Conservation (phyloP, 495 filamentous ascomycete genomes). For the Annulohypoxylon nitens region DNA sequence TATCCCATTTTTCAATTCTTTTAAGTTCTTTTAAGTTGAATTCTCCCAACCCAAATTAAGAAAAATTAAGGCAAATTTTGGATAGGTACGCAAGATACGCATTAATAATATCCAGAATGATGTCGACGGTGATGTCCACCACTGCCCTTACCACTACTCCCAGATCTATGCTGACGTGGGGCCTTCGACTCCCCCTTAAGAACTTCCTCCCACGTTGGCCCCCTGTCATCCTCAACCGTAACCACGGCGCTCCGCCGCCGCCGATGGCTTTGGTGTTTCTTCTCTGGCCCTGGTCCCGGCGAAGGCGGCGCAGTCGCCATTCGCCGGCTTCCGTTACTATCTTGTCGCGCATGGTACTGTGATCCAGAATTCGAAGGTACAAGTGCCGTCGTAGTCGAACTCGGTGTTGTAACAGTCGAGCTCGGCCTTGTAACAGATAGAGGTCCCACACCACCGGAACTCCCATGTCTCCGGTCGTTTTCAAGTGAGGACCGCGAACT, state of each 20-base stretch:
- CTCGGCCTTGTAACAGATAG: background rate
- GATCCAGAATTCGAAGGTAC: background rate
- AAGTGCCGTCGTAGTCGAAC: background rate
- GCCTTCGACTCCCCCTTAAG: slow-evolving; percentile 26
- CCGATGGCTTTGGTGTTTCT: slow-evolving; percentile 11
- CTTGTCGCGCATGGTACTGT: background rate
- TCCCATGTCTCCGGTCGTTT: background rate
- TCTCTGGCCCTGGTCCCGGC: slow-evolving; percentile 8
- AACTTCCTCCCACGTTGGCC: slow-evolving; percentile 49
- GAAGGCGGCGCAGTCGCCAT: background rate
- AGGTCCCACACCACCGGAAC: background rate
- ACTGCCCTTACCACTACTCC: slow-evolving; percentile 15
- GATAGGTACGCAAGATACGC: background rate
- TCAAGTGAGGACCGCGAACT: background rate
- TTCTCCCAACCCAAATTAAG: too few relatives aligned
- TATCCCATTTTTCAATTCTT: background rate
- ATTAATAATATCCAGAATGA: slow-evolving; percentile 24
- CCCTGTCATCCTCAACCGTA: slow-evolving; percentile 34
- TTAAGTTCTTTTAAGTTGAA: background rate
- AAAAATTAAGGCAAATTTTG: too few relatives aligned
- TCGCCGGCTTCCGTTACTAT: background rate
- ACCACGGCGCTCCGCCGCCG: slow-evolving; percentile 16
- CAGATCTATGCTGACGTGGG: slow-evolving; percentile 16
- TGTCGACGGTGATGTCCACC: slow-evolving; percentile 17
- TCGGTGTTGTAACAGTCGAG: background rate